These are phyloP conservation scores for Flueggea neowawraea DNA, from an alignment of 441 rosid genomes.

Conservation along the genomic window DNA sequence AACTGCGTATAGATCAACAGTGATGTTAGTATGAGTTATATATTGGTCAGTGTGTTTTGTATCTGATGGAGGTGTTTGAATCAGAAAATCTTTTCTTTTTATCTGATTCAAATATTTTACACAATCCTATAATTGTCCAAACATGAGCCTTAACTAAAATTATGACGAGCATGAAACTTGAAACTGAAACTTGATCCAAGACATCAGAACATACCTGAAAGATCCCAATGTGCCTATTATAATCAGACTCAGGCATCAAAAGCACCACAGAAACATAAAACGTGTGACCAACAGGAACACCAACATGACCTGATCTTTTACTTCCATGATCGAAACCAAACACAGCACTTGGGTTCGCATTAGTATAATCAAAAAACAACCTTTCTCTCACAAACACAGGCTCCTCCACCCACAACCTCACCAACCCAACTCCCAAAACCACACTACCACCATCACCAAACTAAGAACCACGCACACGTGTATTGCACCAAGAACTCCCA, in stretches of 20 bases:
- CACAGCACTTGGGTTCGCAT: slow-evolving; percentile 52
- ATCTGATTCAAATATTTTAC: too few relatives aligned
- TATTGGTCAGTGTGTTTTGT: too few relatives aligned
- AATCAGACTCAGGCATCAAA: slow-evolving; percentile 77
- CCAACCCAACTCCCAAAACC: slow-evolving; percentile 53
- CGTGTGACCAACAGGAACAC: slow-evolving; percentile 57
- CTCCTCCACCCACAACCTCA: slow-evolving; percentile 56
- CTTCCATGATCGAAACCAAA: slow-evolving; percentile 25
- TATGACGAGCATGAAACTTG: too few relatives aligned
- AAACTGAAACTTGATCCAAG: too few relatives aligned
- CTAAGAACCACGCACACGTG: slow-evolving; percentile 44
- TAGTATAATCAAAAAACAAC: slow-evolving; percentile 64
- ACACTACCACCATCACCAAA: slow-evolving; percentile 40
- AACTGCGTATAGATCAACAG: too few relatives aligned
- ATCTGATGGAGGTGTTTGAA: too few relatives aligned
- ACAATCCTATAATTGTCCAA: too few relatives aligned
- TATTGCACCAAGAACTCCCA: slow-evolving; percentile 56
- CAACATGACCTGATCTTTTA: slow-evolving; percentile 11
- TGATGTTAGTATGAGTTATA: too few relatives aligned
- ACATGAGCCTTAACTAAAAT: too few relatives aligned
- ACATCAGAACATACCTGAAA: slow-evolving; percentile 52
- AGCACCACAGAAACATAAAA: slow-evolving; percentile 49
- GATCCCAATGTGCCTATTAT: slow-evolving; percentile 54
- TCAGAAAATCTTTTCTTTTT: too few relatives aligned
- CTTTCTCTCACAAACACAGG: slow-evolving; percentile 53